Conservation (phyloP, 768 basidiomycete genomes). For the Auriscalpium vulgare region DNA sequence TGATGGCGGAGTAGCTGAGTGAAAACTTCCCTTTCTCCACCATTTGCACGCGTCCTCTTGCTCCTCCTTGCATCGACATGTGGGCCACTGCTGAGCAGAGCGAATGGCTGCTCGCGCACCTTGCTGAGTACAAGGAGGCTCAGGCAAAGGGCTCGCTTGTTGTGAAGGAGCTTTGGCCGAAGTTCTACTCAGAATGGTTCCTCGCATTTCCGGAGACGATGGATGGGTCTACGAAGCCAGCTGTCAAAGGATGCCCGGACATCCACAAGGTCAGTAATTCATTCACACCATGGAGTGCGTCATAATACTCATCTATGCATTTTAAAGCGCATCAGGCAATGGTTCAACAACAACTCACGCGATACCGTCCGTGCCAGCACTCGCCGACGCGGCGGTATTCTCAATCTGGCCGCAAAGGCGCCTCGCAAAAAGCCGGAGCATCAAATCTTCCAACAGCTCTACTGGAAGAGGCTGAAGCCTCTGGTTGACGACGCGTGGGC, state of each 20-base stretch:
- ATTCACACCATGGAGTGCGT: neutral
- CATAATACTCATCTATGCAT: neutral
- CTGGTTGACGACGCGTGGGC: too few relatives aligned
- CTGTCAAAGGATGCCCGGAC: neutral
- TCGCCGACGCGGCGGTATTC: too few relatives aligned
- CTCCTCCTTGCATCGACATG: too few relatives aligned
- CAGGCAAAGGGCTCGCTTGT: neutral
- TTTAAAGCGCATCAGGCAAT: neutral
- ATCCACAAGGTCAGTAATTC: neutral
- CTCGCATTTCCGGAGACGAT: too few relatives aligned
- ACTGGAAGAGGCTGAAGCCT: neutral
- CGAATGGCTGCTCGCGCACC: too few relatives aligned
- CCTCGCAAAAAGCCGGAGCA: neutral
- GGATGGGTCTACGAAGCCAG: neutral
- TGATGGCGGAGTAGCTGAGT: too few relatives aligned
- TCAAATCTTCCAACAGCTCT: neutral
- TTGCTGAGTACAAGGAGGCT: too few relatives aligned
- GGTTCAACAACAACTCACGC: neutral
- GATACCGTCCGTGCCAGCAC: neutral
- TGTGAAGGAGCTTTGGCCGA: neutral
- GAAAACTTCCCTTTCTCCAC: too few relatives aligned
- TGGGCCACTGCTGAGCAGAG: too few relatives aligned
- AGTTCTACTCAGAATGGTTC: neutral
- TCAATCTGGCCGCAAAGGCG: neutral
- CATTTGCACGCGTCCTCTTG: too few relatives aligned